A percentile compares a stretch with the other conserved stretches of the same genome.
Evolutionary conservation across 129 eudicot species (phyloP).

Genomic region (Erigeron canadensis): DNA sequence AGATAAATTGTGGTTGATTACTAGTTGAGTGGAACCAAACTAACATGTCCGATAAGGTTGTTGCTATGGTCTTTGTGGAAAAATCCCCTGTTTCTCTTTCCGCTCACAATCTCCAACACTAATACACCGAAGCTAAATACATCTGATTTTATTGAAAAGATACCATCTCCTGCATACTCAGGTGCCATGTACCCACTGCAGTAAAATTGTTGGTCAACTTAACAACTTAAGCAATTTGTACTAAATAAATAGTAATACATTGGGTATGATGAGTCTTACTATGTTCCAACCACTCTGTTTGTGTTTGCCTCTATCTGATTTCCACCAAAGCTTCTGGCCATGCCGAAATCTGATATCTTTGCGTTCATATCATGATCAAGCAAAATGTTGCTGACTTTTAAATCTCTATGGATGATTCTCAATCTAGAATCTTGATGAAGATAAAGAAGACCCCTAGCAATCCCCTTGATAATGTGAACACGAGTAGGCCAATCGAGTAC

Average conservation of each 20-base stretch:
- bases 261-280: conserved; percentile 27
- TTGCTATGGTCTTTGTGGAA: conserved; percentile 39
- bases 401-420: conserved; percentile 52
- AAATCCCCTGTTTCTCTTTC: conserved; percentile 55
- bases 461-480: conserved; percentile 43
- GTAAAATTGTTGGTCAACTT: not conserved
- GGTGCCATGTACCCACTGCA: conserved; percentile 56
- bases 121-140: conserved; percentile 56
- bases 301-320: conserved; percentile 48
- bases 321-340: conserved; percentile 52
- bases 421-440: conserved; percentile 58
- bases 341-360: conserved; percentile 50
- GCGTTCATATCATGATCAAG: conserved; percentile 55
- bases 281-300: conserved; percentile 54
- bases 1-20: not conserved
- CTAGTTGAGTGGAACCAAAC: conserved; percentile 1
- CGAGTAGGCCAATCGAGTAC: conserved; percentile 46
- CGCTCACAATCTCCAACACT: conserved; percentile 49
- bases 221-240: not conserved
- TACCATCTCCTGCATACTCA: conserved; percentile 55
- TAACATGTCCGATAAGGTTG: conserved; percentile 57
- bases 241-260: not conserved
- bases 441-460: conserved; percentile 53
- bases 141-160: conserved; percentile 56
- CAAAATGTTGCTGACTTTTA: conserved; percentile 48